phyloP scores from a whole-genome alignment of 257 asterid genomes.

The Solanum corneliomulleri region DNA sequence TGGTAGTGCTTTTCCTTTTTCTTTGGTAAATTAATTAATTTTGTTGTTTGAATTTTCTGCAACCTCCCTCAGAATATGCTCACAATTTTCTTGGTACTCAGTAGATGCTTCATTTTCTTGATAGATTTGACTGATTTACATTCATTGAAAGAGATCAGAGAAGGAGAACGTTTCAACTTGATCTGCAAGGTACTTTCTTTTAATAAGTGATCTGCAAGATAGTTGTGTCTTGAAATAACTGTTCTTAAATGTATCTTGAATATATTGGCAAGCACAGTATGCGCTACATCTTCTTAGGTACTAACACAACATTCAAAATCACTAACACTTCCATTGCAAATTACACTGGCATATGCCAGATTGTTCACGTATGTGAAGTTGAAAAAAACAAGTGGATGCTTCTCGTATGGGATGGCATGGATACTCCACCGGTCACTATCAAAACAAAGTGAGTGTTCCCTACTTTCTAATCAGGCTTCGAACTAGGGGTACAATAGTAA shows the following conservation, averaged over 20 bases:
- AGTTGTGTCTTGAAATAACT: not conserved
- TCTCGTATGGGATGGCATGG: conserved; percentile 90
- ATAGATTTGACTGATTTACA: conserved; percentile 30
- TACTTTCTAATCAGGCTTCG: not conserved
- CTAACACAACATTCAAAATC: not conserved
- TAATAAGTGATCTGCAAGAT: conserved; percentile 17
- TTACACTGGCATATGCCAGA: conserved; percentile 22
- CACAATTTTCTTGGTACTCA: not conserved
- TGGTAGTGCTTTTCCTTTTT: not conserved
- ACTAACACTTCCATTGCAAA: not conserved
- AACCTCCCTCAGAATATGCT: not conserved
- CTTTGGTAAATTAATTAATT: not conserved
- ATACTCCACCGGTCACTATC: conserved; percentile 48
- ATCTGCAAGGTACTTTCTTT: conserved; percentile 56
- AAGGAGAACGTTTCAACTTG: conserved; percentile 37
- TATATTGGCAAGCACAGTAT: not conserved
- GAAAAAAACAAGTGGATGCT: conserved; percentile 50
- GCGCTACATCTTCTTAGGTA: not conserved
- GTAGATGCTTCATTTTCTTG: conserved; percentile 5
- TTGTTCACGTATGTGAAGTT: conserved; percentile 44
- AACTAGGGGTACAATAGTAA: not conserved
- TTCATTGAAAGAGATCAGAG: conserved; percentile 43
- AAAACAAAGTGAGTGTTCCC: conserved; percentile 39
- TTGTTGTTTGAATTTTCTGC: not conserved
- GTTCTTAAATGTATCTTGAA: not conserved